phyloP scores from a whole-genome alignment of 2,329 filamentous ascomycete genomes.

The Taxawa tesnikishii region DNA sequence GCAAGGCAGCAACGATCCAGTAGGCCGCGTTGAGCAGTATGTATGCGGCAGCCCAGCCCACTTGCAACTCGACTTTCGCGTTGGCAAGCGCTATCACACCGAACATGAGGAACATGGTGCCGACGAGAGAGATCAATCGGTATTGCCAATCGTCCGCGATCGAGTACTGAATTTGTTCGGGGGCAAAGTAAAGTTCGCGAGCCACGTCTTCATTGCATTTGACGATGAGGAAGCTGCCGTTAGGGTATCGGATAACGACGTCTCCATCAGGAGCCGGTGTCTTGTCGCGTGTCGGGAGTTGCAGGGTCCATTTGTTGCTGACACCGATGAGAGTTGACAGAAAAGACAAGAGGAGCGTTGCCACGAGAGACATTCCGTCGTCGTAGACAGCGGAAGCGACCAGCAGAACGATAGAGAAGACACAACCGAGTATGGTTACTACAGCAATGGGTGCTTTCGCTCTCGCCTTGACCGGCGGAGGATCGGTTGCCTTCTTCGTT shows the following conservation, averaged over 20 bases:
- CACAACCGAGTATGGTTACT: conserved; percentile 32
- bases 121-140: conserved; percentile 34
- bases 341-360: conserved; percentile 33
- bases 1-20: conserved; percentile 39
- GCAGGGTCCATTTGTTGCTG: conserved; percentile 37
- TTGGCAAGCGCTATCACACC: conserved; percentile 40
- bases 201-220: conserved; percentile 37
- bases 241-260: conserved; percentile 38
- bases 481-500: too few relatives aligned
- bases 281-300: conserved; percentile 23
- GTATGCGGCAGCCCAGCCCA: conserved; percentile 37
- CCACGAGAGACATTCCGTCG: conserved; percentile 39
- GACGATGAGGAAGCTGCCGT: conserved; percentile 37
- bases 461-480: conserved; percentile 35
- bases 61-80: conserved; percentile 32
- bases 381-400: conserved; percentile 29
- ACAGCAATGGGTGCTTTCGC: conserved; percentile 32
- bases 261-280: conserved; percentile 19
- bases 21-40: conserved; percentile 37
- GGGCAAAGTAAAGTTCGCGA: conserved; percentile 39
- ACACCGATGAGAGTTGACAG: conserved; percentile 37
- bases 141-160: conserved; percentile 28
- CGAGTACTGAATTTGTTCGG: conserved; percentile 35
- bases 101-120: conserved; percentile 39
- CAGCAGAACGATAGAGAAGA: conserved; percentile 30